Percentiles rank a stretch among this genome's conserved stretches.
Evolutionary conservation across 2,329 filamentous ascomycete species (phyloP).

Genomic region (Immersiporthe knoxdaviesiana): DNA sequence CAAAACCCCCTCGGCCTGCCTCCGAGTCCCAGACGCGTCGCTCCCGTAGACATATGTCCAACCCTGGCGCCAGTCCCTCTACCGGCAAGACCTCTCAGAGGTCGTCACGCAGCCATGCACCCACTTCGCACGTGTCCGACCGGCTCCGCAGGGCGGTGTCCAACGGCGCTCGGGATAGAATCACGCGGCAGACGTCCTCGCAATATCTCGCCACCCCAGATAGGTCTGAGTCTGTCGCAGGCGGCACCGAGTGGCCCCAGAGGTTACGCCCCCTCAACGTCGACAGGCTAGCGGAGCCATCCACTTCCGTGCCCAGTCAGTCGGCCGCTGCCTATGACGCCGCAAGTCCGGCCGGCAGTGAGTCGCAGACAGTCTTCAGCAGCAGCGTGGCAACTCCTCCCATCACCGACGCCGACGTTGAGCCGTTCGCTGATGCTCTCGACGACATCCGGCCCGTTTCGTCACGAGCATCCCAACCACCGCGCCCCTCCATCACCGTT

Average conservation of each 20-base stretch:
- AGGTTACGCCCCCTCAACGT: slow-evolving; percentile 47
- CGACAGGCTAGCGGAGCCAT: slow-evolving; percentile 48
- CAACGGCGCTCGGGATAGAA: slow-evolving; percentile 37
- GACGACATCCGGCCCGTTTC: slow-evolving; percentile 55
- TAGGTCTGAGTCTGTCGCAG: slow-evolving; percentile 49
- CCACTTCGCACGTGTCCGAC: slow-evolving; percentile 41
- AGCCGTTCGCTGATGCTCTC: slow-evolving; percentile 55
- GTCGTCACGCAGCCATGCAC: slow-evolving; percentile 37
- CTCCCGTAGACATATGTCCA: slow-evolving; percentile 39
- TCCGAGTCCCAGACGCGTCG: slow-evolving; percentile 38
- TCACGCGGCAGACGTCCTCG: slow-evolving; percentile 37
- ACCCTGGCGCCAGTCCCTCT: slow-evolving; percentile 40
- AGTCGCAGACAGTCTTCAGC: slow-evolving; percentile 63
- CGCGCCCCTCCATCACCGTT: slow-evolving; percentile 67
- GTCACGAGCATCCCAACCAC: slow-evolving; percentile 49
- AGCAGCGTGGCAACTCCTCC: slow-evolving; percentile 73
- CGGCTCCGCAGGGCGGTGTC: slow-evolving; percentile 45
- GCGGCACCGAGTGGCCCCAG: slow-evolving; percentile 40
- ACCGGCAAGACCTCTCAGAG: slow-evolving; percentile 40
- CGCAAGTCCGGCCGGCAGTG: slow-evolving; percentile 57
- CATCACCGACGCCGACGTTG: slow-evolving; percentile 72
- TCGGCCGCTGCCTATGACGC: slow-evolving; percentile 48
- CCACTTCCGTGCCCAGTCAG: slow-evolving; percentile 48
- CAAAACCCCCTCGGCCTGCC: slow-evolving; percentile 33
- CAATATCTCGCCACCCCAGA: slow-evolving; percentile 60